Conservation (phyloP, 371 early-diverging fungal genomes). For the Thermomucor indicae-seudaticae region DNA sequence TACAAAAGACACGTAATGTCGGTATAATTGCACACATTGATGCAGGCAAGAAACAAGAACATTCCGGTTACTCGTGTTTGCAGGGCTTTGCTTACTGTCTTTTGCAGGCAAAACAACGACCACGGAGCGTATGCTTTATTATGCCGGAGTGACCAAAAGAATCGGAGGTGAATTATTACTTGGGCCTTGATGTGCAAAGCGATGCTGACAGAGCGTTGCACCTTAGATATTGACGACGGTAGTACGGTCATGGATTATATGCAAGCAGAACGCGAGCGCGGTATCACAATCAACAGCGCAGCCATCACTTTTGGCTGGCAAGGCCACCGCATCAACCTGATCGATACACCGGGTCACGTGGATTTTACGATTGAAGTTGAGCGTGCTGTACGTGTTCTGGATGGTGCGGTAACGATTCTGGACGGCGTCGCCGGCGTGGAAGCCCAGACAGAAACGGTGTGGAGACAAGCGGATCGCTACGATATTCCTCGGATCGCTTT, state of each 20-base stretch:
- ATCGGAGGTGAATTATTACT: conserved; percentile 63
- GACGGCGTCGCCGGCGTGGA: conserved; percentile 97
- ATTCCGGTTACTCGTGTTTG: not conserved
- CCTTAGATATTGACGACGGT: conserved; percentile 82
- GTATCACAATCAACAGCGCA: conserved; percentile 94
- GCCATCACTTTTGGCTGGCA: conserved; percentile 94
- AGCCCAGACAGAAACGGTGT: conserved; percentile 95
- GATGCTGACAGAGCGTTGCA: not conserved
- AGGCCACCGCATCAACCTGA: conserved; percentile 81
- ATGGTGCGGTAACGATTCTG: conserved; percentile 89
- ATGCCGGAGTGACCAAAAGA: conserved; percentile 85
- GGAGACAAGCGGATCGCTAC: conserved; percentile 86
- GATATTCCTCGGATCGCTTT: conserved; percentile 81
- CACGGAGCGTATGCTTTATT: conserved; percentile 95
- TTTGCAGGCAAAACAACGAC: conserved; percentile 89
- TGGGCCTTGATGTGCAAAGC: not conserved
- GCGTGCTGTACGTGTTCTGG: conserved; percentile 86
- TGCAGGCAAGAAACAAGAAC: conserved; percentile 53
- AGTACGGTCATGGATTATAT: conserved; percentile 95
- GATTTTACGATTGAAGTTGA: conserved; percentile 98
- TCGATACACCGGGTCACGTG: conserved; percentile 97
- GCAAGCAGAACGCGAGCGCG: conserved; percentile 85
- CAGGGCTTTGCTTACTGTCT: not conserved
- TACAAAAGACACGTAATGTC: conserved; percentile 80
- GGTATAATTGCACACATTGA: conserved; percentile 98